Percentiles rank a stretch among this genome's conserved stretches.
Evolutionary conservation across 129 eudicot species (phyloP).

Genomic region (Saussurea involucrata): DNA sequence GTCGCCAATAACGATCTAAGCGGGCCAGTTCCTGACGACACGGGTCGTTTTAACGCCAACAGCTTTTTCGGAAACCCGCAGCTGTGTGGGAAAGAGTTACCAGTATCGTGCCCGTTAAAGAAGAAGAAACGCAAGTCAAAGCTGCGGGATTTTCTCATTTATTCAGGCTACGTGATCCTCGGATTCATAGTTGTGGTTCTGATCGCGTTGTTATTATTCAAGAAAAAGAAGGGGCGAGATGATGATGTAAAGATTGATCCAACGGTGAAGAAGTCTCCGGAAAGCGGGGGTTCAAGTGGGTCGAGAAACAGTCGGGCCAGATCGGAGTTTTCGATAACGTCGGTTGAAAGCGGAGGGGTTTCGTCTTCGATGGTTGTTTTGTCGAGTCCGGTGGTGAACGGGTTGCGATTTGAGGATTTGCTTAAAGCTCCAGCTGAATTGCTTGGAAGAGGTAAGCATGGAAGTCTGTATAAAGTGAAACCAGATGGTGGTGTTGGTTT

Average conservation of each 20-base stretch:
- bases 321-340: constrained; percentile 66
- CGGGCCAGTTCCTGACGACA: constrained; percentile 53
- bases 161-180: constrained; percentile 42
- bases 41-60: constrained; percentile 29
- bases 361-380: constrained; percentile 50
- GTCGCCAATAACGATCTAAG: constrained; percentile 57
- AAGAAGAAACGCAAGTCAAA: constrained; percentile 23
- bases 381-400: constrained; percentile 49
- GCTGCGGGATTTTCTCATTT: constrained; percentile 31
- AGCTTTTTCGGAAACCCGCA: constrained; percentile 56
- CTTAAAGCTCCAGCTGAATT: constrained; percentile 70
- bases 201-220: constrained; percentile 27
- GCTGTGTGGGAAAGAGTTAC: constrained; percentile 52
- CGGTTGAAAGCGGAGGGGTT: constrained; percentile 48
- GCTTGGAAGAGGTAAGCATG: constrained; percentile 64
- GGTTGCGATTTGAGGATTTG: constrained; percentile 64
- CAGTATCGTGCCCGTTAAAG: constrained; percentile 38
- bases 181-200: constrained; percentile 38
- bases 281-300: constrained; percentile 38
- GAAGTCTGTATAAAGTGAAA: constrained; percentile 63
- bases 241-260: constrained; percentile 15
- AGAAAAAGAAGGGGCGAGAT: constrained; percentile 15
- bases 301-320: constrained; percentile 37
- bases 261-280: constrained; percentile 3
- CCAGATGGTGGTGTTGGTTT: constrained; percentile 29